Conservation (phyloP, 352 stramenopile species). For the Phytophthora brassicae region DNA sequence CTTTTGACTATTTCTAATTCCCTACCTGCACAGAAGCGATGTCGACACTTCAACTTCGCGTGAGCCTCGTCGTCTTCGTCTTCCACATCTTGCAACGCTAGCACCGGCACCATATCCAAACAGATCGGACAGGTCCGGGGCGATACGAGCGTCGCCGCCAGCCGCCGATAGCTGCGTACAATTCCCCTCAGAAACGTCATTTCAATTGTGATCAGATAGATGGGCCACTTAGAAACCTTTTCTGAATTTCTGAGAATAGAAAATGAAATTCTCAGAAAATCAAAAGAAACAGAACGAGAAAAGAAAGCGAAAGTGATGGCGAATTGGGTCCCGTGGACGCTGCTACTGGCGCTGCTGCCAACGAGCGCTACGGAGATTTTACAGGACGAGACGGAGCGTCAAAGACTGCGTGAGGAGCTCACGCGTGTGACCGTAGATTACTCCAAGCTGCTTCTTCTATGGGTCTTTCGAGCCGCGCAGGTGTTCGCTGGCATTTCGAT, state of each 20-base stretch:
- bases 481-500: slow-evolving; percentile 37
- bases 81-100: slow-evolving; percentile 18
- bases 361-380: slow-evolving; percentile 43
- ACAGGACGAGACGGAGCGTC: slow-evolving; percentile 49
- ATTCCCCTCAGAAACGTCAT: slow-evolving; percentile 49
- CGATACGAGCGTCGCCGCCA: slow-evolving; percentile 47
- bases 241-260: neutral
- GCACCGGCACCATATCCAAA: slow-evolving; percentile 52
- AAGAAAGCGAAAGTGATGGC: slow-evolving; percentile 16
- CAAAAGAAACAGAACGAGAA: neutral
- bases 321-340: slow-evolving; percentile 49
- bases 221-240: no score
- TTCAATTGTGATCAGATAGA: neutral
- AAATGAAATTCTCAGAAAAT: no score
- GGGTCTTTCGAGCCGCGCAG: slow-evolving; percentile 41
- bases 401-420: slow-evolving; percentile 49
- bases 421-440: slow-evolving; percentile 25
- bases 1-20: neutral
- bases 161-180: slow-evolving; percentile 51
- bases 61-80: slow-evolving; percentile 23
- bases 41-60: slow-evolving; percentile 51
- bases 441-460: slow-evolving; percentile 38
- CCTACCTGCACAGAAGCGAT: slow-evolving; percentile 59
- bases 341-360: slow-evolving; percentile 56
- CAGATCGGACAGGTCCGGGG: slow-evolving; percentile 55